Evolutionary conservation across 2,329 filamentous ascomycete species (phyloP).

Genomic region (Sarocladium brachiariae): DNA sequence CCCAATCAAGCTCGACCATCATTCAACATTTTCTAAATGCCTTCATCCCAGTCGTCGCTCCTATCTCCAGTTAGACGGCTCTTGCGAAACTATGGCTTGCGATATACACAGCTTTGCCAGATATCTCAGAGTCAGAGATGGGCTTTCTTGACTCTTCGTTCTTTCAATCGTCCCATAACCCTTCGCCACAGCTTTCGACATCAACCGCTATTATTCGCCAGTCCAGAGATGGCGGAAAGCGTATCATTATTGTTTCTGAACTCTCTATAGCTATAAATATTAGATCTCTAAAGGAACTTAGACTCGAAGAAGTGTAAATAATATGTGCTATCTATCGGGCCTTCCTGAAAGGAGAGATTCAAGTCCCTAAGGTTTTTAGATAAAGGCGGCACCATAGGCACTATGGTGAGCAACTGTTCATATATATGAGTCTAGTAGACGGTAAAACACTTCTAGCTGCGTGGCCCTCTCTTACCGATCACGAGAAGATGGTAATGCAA

Average conservation of each 20-base stretch:
- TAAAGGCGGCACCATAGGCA: neutral
- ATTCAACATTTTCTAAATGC: neutral
- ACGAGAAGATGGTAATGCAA: constrained; percentile 7
- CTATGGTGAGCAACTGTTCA: constrained; percentile 1
- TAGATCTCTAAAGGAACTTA: neutral
- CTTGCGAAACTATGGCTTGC: neutral
- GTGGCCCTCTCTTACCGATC: constrained; percentile 3
- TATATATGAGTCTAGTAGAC: constrained; percentile 7
- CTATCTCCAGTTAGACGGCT: neutral
- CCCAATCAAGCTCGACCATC: no score
- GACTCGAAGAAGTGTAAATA: constrained; percentile 8
- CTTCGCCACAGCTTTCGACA: constrained; percentile 5
- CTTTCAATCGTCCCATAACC: neutral
- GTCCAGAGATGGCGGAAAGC: neutral
- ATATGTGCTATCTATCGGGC: constrained; percentile 3
- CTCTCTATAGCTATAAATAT: constrained; percentile 1
- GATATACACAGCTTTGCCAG: constrained; percentile 1
- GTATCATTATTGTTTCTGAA: neutral
- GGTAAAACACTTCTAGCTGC: neutral
- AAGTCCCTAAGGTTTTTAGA: constrained; percentile 8
- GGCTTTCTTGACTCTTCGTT: constrained; percentile 9
- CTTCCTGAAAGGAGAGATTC: constrained; percentile 5
- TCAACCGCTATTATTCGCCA: constrained; percentile 3
- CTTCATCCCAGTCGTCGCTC: neutral
- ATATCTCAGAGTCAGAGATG: constrained; percentile 1